Base-by-base conservation (phyloP, 2,329 filamentous ascomycete species). In the Cadophora luteo-olivacea region DNA sequence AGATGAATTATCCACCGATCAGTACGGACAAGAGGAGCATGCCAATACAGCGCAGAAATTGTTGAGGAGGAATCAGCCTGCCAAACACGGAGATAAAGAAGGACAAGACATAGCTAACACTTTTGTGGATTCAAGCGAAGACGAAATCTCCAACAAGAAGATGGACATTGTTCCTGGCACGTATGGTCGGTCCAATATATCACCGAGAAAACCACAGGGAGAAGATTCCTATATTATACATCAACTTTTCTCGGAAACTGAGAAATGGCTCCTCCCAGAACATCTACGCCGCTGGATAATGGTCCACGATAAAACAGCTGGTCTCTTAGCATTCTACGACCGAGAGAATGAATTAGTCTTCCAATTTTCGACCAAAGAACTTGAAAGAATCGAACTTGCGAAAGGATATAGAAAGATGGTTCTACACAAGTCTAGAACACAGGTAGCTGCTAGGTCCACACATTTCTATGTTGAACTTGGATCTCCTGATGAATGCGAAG, bases 381-480 rank as follows among this genome's bases (percentile, higher is more conserved):
- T 67, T 19, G 51, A 45, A 19, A 58, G 2, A 52, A 22, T 66
- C 4, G 32, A 61, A 45, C 1, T 36, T n/a, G n/a, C 45, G 1
- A 8, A 41, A 4, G 7, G 9, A n/a, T 36, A n/a, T 22, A 48
- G 22, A 3, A 58, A 58, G 58, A 38, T 63, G 22, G 49, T 55
- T 8, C 25, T 67, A 6, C 55, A 61, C 29, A 61, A 61, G 14
- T 63, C 58, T 14, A 55, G 41, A 45, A 11, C 55, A 19, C 55
- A 52, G 16, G 8, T 16, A 14, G 33, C 52, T 11, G 33, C 48
- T 19, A 29, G 55, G 5, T 48, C 48, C 7, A 57, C 25, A 24
- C 32, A 64, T 45, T 45, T 69, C 2, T 65, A 45, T 19, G 16
- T 69, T 6, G 58, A 72, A 25, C 36, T 69, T 14, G 14, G n/a